Conservation (phyloP, 176 grass and related monocot genomes). For the Phyllostachys edulis region DNA sequence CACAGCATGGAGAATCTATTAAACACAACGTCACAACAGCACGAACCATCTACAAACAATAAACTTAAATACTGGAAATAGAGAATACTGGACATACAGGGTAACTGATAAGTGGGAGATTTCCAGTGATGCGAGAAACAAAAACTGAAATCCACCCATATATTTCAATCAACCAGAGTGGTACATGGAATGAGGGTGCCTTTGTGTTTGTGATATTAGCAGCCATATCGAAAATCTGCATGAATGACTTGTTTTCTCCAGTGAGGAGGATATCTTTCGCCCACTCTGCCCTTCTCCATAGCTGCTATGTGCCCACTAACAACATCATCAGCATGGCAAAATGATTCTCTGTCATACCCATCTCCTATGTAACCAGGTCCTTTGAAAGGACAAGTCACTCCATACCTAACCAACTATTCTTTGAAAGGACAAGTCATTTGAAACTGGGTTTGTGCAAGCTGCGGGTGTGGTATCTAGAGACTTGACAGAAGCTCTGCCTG, state of each 20-base stretch:
- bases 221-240: conserved; percentile 65
- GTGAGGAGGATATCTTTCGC: conserved; percentile 89
- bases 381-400: too few relatives aligned
- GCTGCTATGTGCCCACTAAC: conserved; percentile 86
- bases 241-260: conserved; percentile 70
- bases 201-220: conserved; percentile 76
- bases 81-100: conserved; percentile 47
- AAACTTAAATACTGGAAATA: background rate
- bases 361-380: conserved; percentile 87
- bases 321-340: conserved; percentile 84
- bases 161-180: conserved; percentile 68
- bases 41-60: background rate
- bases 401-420: too few relatives aligned
- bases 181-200: conserved; percentile 62
- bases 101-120: conserved; percentile 86
- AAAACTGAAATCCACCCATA: conserved; percentile 97
- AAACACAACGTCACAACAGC: conserved; percentile 1
- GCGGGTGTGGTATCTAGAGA: too few relatives aligned
- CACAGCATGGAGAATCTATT: conserved; percentile 17
- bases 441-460: too few relatives aligned
- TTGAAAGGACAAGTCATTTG: too few relatives aligned
- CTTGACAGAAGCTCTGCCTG: too few relatives aligned
- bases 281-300: conserved; percentile 70
- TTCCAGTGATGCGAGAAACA: conserved; percentile 75
- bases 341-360: conserved; percentile 70